phyloP scores from a whole-genome alignment of 225 moss, liverwort and hornwort genomes.

The Sphagnum contortum region DNA sequence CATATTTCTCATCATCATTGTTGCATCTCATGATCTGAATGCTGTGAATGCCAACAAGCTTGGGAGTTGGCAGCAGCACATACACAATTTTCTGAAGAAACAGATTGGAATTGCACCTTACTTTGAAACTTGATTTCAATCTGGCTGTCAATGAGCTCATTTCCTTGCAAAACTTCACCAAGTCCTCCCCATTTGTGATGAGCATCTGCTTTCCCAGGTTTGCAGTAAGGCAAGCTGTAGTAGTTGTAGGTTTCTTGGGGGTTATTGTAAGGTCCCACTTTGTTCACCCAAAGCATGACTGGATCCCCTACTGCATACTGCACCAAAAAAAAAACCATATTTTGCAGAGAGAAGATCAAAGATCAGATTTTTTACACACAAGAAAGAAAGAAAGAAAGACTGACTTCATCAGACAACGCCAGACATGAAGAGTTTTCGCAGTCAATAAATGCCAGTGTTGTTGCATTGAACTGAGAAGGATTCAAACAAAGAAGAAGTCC shows the following conservation, averaged over 20 bases:
- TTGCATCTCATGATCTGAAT: no score
- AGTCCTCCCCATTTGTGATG: slow-evolving; percentile 99
- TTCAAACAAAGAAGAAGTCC: not conserved
- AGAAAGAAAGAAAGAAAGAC: no score
- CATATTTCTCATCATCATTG: no score
- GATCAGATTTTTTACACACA: no score
- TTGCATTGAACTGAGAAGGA: not conserved
- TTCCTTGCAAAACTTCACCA: slow-evolving; percentile 95
- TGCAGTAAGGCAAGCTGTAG: slow-evolving; percentile 96
- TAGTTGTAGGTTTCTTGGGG: slow-evolving; percentile 99
- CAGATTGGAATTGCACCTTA: slow-evolving; percentile 16
- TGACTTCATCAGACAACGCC: no score
- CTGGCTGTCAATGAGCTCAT: slow-evolving; percentile 94
- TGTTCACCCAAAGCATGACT: slow-evolving; percentile 94
- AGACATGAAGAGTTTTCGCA: no score
- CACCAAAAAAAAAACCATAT: slow-evolving; percentile 6
- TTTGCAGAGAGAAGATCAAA: no score
- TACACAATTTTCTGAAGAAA: no score
- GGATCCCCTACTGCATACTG: slow-evolving; percentile 74
- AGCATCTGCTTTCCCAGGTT: slow-evolving; percentile 45
- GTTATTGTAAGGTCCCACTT: slow-evolving; percentile 97
- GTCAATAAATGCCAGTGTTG: no score
- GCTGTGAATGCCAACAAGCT: no score
- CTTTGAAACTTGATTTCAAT: slow-evolving; percentile 85
- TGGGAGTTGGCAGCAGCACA: no score